A percentile compares a stretch with the other conserved stretches of the same genome.
These are phyloP conservation scores for Strobilomyces dryophilus DNA, from an alignment of 768 basidiomycete genomes.

Conservation along the genomic window DNA sequence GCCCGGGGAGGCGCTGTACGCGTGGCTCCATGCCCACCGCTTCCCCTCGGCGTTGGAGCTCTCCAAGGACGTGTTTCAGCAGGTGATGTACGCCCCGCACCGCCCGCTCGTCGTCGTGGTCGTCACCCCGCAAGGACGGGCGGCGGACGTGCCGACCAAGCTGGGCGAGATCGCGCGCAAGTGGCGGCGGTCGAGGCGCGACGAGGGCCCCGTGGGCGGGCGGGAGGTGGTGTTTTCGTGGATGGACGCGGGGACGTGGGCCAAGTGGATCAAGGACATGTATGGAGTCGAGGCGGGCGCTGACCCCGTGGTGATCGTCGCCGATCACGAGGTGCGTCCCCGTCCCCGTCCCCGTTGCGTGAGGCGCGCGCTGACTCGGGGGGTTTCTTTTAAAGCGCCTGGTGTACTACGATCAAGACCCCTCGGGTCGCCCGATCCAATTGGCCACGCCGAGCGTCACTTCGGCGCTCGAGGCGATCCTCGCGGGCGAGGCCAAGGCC, in stretches of 20 bases:
- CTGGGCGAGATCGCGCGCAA: constrained; percentile 50
- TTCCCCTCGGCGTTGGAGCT: constrained; percentile 75
- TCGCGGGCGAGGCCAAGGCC: constrained; percentile 42
- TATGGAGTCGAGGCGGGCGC: constrained; percentile 56
- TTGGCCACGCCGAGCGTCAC: constrained; percentile 58
- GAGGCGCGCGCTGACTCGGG: too few species aligned
- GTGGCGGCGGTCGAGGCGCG: constrained; percentile 44
- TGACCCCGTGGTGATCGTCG: constrained; percentile 54
- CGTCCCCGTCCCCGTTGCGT: too few species aligned
- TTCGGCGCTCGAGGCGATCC: constrained; percentile 64
- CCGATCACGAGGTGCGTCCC: constrained; percentile 54
- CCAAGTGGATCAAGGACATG: constrained; percentile 87
- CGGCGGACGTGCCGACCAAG: constrained; percentile 41
- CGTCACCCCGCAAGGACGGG: constrained; percentile 38
- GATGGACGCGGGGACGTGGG: constrained; percentile 87
- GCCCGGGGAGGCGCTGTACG: constrained; percentile 22
- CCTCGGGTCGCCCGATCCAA: constrained; percentile 48
- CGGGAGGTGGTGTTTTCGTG: constrained; percentile 77
- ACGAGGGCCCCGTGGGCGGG: background rate
- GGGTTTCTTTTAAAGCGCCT: constrained; percentile 55
- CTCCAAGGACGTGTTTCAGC: constrained; percentile 73
- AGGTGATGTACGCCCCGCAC: constrained; percentile 78
- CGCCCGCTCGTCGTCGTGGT: constrained; percentile 77
- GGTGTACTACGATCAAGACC: constrained; percentile 73
- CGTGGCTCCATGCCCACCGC: constrained; percentile 66